Percentiles rank a stretch among this genome's conserved stretches.
Evolutionary conservation across 1,284 basidiomycete species (phyloP).

Genomic region (Coniophora puteana): DNA sequence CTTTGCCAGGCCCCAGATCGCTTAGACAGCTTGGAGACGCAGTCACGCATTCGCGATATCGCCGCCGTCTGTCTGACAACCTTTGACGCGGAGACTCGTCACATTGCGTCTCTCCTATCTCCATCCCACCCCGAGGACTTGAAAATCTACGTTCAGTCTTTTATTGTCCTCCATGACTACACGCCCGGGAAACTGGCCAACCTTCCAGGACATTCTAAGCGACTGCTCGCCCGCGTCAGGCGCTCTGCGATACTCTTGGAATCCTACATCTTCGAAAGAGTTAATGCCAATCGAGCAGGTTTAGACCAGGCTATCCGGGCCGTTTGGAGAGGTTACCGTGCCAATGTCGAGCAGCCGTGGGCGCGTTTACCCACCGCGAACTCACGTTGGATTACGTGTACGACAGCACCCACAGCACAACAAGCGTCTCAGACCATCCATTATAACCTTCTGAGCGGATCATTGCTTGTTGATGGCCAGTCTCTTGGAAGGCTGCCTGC

Average conservation of each 20-base stretch:
- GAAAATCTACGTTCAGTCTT: conserved; percentile 30
- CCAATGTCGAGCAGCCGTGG: conserved; percentile 30
- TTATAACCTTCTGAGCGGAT: conserved; percentile 38
- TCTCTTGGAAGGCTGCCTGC: conserved; percentile 34
- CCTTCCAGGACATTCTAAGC: conserved; percentile 8
- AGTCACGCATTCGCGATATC: conserved; percentile 27
- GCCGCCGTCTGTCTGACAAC: conserved; percentile 38
- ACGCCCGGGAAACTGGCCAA: conserved; percentile 11
- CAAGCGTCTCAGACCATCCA: conserved; percentile 25
- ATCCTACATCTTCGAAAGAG: conserved; percentile 7
- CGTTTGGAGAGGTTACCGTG: conserved; percentile 34
- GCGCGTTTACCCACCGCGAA: conserved; percentile 16
- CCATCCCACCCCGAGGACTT: conserved; percentile 26
- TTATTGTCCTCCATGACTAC: conserved; percentile 31
- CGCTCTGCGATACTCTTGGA: conserved; percentile 28
- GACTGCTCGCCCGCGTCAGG: conserved; percentile 23
- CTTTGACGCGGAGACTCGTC: conserved; percentile 31
- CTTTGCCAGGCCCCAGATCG: conserved; percentile 19
- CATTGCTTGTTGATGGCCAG: conserved; percentile 38
- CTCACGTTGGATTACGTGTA: conserved; percentile 34
- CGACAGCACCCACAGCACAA: conserved; percentile 11
- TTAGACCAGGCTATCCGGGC: conserved; percentile 31
- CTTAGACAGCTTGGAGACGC: conserved; percentile 16
- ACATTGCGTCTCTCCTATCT: conserved; percentile 17
- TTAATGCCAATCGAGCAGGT: conserved; percentile 14